A percentile compares a stretch with the other conserved stretches of the same genome.
Evolutionary conservation across 2,329 filamentous ascomycete species (phyloP).

Genomic region (Nemania sp.): DNA sequence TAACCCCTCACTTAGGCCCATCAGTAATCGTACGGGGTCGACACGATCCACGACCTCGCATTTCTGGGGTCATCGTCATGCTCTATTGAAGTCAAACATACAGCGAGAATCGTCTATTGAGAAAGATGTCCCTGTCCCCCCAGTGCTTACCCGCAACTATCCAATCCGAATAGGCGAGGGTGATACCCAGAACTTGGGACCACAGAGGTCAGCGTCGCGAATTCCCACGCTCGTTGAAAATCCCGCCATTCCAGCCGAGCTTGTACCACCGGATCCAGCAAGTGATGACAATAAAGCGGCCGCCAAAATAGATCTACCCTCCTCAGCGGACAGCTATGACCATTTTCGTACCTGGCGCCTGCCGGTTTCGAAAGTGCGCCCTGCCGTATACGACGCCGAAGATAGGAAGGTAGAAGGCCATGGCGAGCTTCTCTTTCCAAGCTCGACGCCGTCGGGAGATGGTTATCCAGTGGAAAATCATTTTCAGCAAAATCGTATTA

Average conservation of each 20-base stretch:
- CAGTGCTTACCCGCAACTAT: constrained; percentile 31
- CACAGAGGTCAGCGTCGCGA: not conserved
- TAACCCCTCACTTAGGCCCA: constrained; percentile 31
- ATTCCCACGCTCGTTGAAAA: not conserved
- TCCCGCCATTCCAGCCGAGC: not conserved
- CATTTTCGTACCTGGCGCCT: constrained; percentile 15
- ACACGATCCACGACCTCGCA: constrained; percentile 31
- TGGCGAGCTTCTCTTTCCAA: constrained; percentile 15
- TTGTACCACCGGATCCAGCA: not conserved
- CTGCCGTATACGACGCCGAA: constrained; percentile 18
- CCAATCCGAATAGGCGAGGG: not conserved
- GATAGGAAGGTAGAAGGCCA: not conserved
- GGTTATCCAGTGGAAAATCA: constrained; percentile 18
- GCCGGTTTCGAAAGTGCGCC: constrained; percentile 33
- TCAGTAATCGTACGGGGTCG: constrained; percentile 33
- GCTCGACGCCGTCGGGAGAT: not conserved
- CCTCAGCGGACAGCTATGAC: constrained; percentile 4
- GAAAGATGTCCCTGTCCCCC: constrained; percentile 36
- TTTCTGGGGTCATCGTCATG: constrained; percentile 30
- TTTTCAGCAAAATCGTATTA: constrained; percentile 17
- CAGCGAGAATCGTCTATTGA: constrained; percentile 19
- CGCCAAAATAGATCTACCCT: not conserved
- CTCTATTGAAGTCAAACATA: constrained; percentile 33
- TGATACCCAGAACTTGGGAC: not conserved
- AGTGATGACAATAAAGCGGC: not conserved